phyloP scores from a whole-genome alignment of 2,329 filamentous ascomycete species.

The Cadophora gregata region DNA sequence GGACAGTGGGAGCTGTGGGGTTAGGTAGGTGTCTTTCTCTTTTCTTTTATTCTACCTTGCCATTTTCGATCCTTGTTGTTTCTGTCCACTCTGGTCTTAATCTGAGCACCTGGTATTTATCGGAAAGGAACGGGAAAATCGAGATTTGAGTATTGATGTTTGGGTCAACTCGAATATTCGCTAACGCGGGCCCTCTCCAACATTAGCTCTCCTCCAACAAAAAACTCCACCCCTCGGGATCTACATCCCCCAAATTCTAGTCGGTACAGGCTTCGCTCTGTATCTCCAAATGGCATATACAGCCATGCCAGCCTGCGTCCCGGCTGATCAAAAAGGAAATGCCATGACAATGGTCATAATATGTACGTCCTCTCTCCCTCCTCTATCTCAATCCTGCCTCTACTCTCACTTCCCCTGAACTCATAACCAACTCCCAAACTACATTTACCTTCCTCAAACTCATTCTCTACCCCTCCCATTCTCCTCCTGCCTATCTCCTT shows the following conservation, averaged over 20 bases:
- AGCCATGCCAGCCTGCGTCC: conserved; percentile 1
- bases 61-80: too few species aligned
- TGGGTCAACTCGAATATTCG: too few species aligned
- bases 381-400: background rate
- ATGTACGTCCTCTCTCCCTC: background rate
- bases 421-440: background rate
- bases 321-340: background rate
- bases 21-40: background rate
- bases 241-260: background rate
- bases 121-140: too few species aligned
- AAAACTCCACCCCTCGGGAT: background rate
- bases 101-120: too few species aligned
- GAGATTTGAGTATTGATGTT: too few species aligned
- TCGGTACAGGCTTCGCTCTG: background rate
- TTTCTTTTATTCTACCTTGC: too few species aligned
- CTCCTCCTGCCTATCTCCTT: too few species aligned
- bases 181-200: too few species aligned
- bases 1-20: background rate
- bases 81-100: too few species aligned
- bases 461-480: background rate
- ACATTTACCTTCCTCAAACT: background rate
- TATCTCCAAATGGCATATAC: conserved; percentile 7
- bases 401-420: background rate
- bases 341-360: conserved; percentile 6
- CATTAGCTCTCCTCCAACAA: background rate